Evolutionary conservation across 805 yeast species (phyloP).

Genomic region (Yarrowia yakushimensis): DNA sequence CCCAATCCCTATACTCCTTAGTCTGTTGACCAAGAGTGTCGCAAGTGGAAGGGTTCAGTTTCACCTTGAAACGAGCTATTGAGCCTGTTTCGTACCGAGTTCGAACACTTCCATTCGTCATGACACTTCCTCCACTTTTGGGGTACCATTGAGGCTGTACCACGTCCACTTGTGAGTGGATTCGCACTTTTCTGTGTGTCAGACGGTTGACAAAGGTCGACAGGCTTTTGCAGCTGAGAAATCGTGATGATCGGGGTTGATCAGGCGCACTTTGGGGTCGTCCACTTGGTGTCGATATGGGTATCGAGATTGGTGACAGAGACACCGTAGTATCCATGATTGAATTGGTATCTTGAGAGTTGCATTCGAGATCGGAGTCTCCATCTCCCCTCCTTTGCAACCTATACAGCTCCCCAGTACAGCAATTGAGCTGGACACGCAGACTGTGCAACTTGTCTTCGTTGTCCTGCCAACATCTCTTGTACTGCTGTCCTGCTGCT

Average conservation of each 20-base stretch:
- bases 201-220: background rate
- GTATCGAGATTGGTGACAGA: background rate
- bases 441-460: background rate
- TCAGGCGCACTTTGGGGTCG: background rate
- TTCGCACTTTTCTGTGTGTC: background rate
- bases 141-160: conserved; percentile 6
- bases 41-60: background rate
- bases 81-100: background rate
- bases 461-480: background rate
- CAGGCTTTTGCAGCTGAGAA: background rate
- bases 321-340: background rate
- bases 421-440: background rate
- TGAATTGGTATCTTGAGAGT: background rate
- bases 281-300: background rate
- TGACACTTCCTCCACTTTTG: conserved; percentile 2
- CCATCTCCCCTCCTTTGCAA: background rate
- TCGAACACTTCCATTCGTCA: conserved; percentile 1
- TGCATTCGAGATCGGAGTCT: background rate
- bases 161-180: conserved; percentile 7
- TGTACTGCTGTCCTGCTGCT: background rate
- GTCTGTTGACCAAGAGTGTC: conserved; percentile 1
- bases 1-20: conserved; percentile 7
- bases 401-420: background rate
- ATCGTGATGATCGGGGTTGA: background rate
- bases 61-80: conserved; percentile 7